Percentiles rank a stretch among this genome's conserved stretches.
phyloP scores from a whole-genome alignment of 1,284 basidiomycete species.

The Schizophyllum commune region DNA sequence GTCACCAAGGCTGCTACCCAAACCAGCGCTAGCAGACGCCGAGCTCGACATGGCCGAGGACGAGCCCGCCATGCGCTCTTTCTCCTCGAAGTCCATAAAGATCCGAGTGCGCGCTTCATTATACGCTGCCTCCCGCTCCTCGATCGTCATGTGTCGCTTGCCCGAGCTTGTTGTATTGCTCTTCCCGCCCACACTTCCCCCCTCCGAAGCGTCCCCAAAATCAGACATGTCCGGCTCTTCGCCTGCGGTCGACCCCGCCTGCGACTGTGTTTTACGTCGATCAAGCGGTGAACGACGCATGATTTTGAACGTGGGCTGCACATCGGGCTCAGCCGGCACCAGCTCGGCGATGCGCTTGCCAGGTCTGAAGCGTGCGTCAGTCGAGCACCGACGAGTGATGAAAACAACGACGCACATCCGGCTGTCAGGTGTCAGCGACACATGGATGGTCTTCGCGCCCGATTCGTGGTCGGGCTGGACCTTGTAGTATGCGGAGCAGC shows the following conservation, averaged over 20 bases:
- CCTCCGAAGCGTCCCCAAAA: slow-evolving; percentile 52
- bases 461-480: slow-evolving; percentile 60
- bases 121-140: slow-evolving; percentile 77
- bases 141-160: slow-evolving; percentile 67
- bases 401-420: slow-evolving; percentile 50
- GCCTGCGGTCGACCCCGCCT: slow-evolving; percentile 57
- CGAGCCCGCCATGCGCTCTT: slow-evolving; percentile 65
- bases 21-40: slow-evolving; percentile 48
- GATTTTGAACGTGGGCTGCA: slow-evolving; percentile 74
- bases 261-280: slow-evolving; percentile 50
- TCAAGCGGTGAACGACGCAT: slow-evolving; percentile 59
- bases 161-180: slow-evolving; percentile 45
- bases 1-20: slow-evolving; percentile 52
- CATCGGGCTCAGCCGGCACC: slow-evolving; percentile 63
- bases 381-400: slow-evolving; percentile 1
- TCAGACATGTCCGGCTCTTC: slow-evolving; percentile 72
- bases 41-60: neutral
- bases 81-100: slow-evolving; percentile 74
- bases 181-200: slow-evolving; percentile 64
- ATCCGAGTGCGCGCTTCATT: slow-evolving; percentile 76
- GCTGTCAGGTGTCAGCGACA: slow-evolving; percentile 52
- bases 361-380: slow-evolving; percentile 38
- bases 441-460: slow-evolving; percentile 51
- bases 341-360: slow-evolving; percentile 60
- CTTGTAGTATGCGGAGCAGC: slow-evolving; percentile 73